Conservation (phyloP, 441 rosid genomes). For the Gossypium aridum region DNA sequence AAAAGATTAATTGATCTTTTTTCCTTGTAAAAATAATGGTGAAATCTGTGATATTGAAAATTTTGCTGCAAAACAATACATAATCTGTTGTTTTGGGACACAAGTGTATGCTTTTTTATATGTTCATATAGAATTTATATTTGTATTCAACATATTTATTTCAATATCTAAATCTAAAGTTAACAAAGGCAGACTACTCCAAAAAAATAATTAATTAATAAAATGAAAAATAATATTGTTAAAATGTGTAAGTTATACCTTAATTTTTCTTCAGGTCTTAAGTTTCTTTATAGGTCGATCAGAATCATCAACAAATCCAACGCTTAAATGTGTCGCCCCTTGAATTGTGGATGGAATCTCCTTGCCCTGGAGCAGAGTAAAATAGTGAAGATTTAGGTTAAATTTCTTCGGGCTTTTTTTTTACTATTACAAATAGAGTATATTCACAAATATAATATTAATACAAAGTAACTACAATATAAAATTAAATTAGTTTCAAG, state of each 20-base stretch:
- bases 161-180: not conserved
- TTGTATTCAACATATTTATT: not conserved
- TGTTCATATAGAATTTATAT: too few relatives aligned
- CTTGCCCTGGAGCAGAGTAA: constrained; percentile 19
- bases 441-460: too few relatives aligned
- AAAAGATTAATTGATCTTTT: too few relatives aligned
- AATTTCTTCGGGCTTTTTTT: not conserved
- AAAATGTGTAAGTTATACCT: constrained; percentile 5
- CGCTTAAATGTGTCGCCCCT: constrained; percentile 28
- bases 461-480: too few relatives aligned
- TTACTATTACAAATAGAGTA: too few relatives aligned
- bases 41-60: too few relatives aligned
- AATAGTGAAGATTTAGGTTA: not conserved
- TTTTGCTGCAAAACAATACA: too few relatives aligned
- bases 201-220: constrained; percentile 27
- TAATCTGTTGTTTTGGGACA: too few relatives aligned
- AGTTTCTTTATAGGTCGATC: constrained; percentile 41
- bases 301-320: constrained; percentile 21
- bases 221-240: constrained; percentile 15
- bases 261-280: constrained; percentile 26
- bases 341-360: constrained; percentile 24
- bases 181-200: not conserved
- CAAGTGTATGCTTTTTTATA: too few relatives aligned
- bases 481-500: too few relatives aligned
- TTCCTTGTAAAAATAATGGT: too few relatives aligned